Conservation (phyloP, 768 basidiomycete genomes). For the Agaricus blazei region DNA sequence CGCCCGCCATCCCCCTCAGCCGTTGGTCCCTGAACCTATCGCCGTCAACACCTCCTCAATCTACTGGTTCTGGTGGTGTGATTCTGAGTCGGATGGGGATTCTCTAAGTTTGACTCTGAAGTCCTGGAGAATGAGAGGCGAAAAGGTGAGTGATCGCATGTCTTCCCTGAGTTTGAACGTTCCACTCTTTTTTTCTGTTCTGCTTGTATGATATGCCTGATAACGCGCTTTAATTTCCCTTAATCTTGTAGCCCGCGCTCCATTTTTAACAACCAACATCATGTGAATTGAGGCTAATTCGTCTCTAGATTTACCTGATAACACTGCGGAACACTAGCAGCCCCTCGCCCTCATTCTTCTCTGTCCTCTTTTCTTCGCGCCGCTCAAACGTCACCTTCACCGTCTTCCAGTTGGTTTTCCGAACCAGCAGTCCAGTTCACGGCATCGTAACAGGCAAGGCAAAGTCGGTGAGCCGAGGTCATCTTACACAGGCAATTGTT, state of each 20-base stretch:
- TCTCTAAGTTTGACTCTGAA: conserved; percentile 24
- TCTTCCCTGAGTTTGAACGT: conserved; percentile 10
- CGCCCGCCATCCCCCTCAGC: conserved; percentile 9
- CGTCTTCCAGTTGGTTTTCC: conserved; percentile 25
- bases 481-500: conserved; percentile 7
- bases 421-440: conserved; percentile 17
- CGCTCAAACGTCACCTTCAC: background rate
- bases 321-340: background rate
- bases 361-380: conserved; percentile 5
- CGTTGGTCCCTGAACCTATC: background rate
- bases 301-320: background rate
- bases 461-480: conserved; percentile 1
- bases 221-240: conserved; percentile 4
- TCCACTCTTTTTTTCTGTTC: conserved; percentile 18
- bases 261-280: background rate
- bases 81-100: conserved; percentile 35
- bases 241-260: conserved; percentile 2
- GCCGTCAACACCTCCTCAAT: conserved; percentile 12
- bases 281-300: background rate
- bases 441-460: background rate
- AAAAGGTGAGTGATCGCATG: conserved; percentile 13
- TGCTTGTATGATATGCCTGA: background rate
- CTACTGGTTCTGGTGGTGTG: conserved; percentile 19
- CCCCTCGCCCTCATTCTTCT: conserved; percentile 3
- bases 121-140: conserved; percentile 7